Conservation (phyloP, 352 stramenopile genomes). For the Phytophthora cryptogea region DNA sequence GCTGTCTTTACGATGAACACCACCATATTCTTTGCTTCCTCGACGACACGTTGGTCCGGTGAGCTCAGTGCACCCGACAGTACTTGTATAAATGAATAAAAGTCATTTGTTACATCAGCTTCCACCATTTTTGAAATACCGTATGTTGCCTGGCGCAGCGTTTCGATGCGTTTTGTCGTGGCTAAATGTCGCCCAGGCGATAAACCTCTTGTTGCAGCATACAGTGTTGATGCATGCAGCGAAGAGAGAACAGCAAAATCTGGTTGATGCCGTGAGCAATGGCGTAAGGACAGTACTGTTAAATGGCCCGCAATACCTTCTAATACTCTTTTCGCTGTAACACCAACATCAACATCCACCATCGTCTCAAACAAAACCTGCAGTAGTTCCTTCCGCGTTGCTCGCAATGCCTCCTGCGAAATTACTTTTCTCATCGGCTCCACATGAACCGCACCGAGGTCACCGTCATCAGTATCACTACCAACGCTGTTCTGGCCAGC, state of each 20-base stretch:
- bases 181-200: conserved; percentile 80
- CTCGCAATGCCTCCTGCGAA: conserved; percentile 54
- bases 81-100: conserved; percentile 66
- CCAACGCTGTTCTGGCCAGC: conserved; percentile 22
- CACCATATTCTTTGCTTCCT: conserved; percentile 54
- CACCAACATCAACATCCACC: conserved; percentile 76
- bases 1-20: conserved; percentile 59
- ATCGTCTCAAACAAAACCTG: conserved; percentile 72
- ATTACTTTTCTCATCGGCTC: conserved; percentile 51
- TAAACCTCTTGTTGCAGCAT: conserved; percentile 76
- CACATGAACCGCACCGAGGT: conserved; percentile 23
- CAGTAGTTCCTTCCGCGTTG: conserved; percentile 57
- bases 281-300: conserved; percentile 48
- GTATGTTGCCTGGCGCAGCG: conserved; percentile 73
- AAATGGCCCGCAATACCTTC: conserved; percentile 61
- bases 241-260: conserved; percentile 76
- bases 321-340: conserved; percentile 59
- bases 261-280: conserved; percentile 58
- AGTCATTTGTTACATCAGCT: conserved; percentile 56
- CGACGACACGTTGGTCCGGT: conserved; percentile 58
- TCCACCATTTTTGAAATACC: conserved; percentile 64
- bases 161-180: conserved; percentile 81
- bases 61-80: conserved; percentile 73
- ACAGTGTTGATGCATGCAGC: conserved; percentile 71
- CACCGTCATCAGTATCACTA: conserved; percentile 12